Evolutionary conservation across 768 basidiomycete species (phyloP).

Genomic region (Lentinus tigrinus): DNA sequence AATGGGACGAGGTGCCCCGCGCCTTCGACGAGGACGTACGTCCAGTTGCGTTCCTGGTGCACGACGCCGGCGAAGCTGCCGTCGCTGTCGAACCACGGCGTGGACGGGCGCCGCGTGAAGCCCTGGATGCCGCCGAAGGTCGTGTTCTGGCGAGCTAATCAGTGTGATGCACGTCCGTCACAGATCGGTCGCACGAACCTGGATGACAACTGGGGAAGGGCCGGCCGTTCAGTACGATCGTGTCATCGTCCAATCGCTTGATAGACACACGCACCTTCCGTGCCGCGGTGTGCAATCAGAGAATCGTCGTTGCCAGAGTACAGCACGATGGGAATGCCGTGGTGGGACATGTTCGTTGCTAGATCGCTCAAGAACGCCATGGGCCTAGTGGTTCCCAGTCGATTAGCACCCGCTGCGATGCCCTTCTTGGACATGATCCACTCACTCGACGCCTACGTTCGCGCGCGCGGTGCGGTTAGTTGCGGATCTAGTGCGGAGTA

Average conservation of each 20-base stretch:
- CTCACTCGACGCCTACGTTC: slow-evolving; percentile 34
- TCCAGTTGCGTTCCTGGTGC: slow-evolving; percentile 70
- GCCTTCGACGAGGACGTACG: slow-evolving; percentile 37
- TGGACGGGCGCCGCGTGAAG: slow-evolving; percentile 66
- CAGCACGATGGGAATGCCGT: slow-evolving; percentile 51
- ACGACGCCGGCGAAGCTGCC: slow-evolving; percentile 65
- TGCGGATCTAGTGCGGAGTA: neutral
- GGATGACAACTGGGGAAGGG: slow-evolving; percentile 39
- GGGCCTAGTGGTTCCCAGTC: slow-evolving; percentile 37
- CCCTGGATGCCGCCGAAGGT: slow-evolving; percentile 79
- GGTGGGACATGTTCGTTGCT: slow-evolving; percentile 60
- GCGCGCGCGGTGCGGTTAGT: neutral
- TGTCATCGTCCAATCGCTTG: neutral
- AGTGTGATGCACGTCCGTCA: neutral
- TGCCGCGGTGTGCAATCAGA: slow-evolving; percentile 60
- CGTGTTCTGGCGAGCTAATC: slow-evolving; percentile 53
- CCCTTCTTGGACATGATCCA: neutral
- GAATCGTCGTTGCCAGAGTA: slow-evolving; percentile 72
- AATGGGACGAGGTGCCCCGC: slow-evolving; percentile 42
- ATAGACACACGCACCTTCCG: slow-evolving; percentile 47
- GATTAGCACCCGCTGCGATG: neutral
- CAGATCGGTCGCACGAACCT: slow-evolving; percentile 32
- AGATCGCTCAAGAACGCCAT: slow-evolving; percentile 64
- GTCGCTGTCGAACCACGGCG: slow-evolving; percentile 61
- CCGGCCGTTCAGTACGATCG: neutral